These are phyloP conservation scores for Penicillium malachiteum DNA, from an alignment of 495 filamentous ascomycete genomes.

Conservation along the genomic window DNA sequence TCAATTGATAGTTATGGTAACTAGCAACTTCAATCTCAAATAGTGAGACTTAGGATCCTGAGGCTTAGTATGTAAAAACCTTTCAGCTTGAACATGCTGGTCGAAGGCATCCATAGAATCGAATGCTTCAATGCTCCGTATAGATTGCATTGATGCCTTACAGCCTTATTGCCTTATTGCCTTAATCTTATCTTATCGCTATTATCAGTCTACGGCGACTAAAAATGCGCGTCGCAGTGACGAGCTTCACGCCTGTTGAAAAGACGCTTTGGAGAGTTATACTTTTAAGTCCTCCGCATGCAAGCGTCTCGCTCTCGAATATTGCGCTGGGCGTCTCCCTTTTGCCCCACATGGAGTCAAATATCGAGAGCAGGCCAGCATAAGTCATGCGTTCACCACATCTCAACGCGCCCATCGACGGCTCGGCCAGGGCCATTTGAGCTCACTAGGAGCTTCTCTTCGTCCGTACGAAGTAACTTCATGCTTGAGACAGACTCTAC, in stretches of 20 bases:
- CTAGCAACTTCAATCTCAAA: no score
- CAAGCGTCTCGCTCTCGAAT: conserved; percentile 22
- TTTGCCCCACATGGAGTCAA: conserved; percentile 25
- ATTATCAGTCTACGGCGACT: neutral
- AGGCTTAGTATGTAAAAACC: no score
- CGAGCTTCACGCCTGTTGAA: neutral
- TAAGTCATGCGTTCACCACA: conserved; percentile 14
- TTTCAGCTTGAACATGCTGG: no score
- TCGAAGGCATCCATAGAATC: no score
- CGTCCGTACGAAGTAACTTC: conserved; percentile 10
- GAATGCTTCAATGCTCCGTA: no score
- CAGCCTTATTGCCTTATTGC: no score
- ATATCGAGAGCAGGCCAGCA: conserved; percentile 2
- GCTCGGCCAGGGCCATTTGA: neutral
- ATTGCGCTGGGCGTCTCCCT: conserved; percentile 28
- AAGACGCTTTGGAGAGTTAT: no score
- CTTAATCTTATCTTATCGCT: neutral
- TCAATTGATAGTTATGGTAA: no score
- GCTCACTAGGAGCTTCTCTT: conserved; percentile 27
- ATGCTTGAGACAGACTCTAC: conserved; percentile 52
- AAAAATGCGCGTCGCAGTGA: neutral
- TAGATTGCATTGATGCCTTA: no score
- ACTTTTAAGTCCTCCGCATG: conserved; percentile 29
- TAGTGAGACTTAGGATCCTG: no score
- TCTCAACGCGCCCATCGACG: conserved; percentile 3